phyloP scores from a whole-genome alignment of 257 asterid species.

The Nicotiana undulata region DNA sequence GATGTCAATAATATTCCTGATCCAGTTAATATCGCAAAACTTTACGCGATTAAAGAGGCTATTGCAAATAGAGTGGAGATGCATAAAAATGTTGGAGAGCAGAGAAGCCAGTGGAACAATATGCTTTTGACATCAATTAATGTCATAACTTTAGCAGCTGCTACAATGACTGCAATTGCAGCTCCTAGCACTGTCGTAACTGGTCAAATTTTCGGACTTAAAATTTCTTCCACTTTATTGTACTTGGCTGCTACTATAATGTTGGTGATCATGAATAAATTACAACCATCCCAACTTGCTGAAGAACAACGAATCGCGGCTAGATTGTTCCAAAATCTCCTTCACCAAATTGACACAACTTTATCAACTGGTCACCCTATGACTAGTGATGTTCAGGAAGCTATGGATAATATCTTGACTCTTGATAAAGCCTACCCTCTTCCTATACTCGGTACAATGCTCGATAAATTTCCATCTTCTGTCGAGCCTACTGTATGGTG shows the following conservation, averaged over 20 bases:
- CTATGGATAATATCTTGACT: slow-evolving; percentile 52
- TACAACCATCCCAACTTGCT: slow-evolving; percentile 74
- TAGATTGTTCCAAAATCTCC: slow-evolving; percentile 51
- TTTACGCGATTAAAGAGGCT: slow-evolving; percentile 39
- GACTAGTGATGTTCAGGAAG: slow-evolving; percentile 29
- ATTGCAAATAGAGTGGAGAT: slow-evolving; percentile 50
- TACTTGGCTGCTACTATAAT: slow-evolving; percentile 26
- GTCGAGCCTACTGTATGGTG: slow-evolving; percentile 51
- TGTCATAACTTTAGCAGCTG: slow-evolving; percentile 34
- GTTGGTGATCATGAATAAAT: slow-evolving; percentile 23
- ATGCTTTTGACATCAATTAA: slow-evolving; percentile 40
- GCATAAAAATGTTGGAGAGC: slow-evolving; percentile 48
- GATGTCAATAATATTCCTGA: neutral
- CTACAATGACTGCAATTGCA: slow-evolving; percentile 14
- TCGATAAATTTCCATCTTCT: slow-evolving; percentile 21
- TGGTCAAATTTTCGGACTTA: slow-evolving; percentile 9
- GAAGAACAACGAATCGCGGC: slow-evolving; percentile 66
- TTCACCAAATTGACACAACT: slow-evolving; percentile 30
- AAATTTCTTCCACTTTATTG: slow-evolving; percentile 19
- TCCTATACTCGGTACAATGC: slow-evolving; percentile 31
- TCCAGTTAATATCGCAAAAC: slow-evolving; percentile 13
- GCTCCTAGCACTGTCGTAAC: slow-evolving; percentile 6
- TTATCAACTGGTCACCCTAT: slow-evolving; percentile 29
- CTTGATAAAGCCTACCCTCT: slow-evolving; percentile 61
- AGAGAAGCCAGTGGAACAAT: slow-evolving; percentile 47